phyloP scores from a whole-genome alignment of 2,329 filamentous ascomycete species.

The Ceratocystis eucalypticola region DNA sequence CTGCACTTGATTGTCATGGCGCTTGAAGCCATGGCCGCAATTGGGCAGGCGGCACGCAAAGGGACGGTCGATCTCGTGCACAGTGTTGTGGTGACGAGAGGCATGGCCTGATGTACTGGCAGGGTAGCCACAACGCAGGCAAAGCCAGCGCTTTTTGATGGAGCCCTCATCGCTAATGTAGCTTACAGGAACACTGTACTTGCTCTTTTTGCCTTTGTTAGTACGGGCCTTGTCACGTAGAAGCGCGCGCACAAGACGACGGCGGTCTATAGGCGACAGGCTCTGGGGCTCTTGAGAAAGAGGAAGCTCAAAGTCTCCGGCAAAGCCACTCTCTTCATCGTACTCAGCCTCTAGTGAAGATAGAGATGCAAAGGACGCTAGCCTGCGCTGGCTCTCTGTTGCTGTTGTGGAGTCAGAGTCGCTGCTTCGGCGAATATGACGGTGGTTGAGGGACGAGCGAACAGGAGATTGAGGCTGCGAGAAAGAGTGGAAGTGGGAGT shows the following conservation, averaged over 20 bases:
- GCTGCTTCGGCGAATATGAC: background rate
- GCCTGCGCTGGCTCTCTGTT: background rate
- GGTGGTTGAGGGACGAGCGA: background rate
- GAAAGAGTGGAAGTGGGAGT: background rate
- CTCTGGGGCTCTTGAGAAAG: conserved; percentile 1
- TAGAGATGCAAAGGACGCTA: background rate
- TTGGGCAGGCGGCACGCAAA: conserved; percentile 9
- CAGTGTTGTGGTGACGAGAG: conserved; percentile 9
- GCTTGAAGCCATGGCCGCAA: conserved; percentile 9
- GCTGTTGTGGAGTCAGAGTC: background rate
- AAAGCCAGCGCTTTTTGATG: conserved; percentile 9
- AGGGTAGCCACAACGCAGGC: conserved; percentile 6
- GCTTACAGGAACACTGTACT: conserved; percentile 5
- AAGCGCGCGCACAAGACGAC: background rate
- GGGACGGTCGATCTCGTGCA: background rate
- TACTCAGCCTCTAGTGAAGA: background rate
- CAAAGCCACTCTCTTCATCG: background rate
- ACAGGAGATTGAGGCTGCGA: background rate
- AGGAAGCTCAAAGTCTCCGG: background rate
- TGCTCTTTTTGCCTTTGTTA: conserved; percentile 10
- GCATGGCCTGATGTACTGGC: conserved; percentile 10
- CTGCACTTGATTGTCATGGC: conserved; percentile 10
- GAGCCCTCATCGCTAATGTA: background rate
- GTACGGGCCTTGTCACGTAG: background rate
- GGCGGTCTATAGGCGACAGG: background rate